Evolutionary conservation across 805 yeast species (phyloP).

Genomic region (Torulaspora franciscae): DNA sequence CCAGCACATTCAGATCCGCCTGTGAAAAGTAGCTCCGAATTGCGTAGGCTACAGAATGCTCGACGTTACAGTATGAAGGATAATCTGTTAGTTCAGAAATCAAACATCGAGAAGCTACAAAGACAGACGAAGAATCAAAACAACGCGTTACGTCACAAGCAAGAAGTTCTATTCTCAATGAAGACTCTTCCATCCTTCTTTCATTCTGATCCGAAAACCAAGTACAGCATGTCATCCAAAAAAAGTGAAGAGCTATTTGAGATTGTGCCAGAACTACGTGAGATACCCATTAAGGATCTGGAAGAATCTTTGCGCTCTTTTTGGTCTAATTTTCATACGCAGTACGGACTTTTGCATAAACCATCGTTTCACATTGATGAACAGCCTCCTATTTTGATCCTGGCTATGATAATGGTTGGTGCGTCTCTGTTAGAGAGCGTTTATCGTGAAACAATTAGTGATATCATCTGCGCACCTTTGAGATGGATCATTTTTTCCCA

Average conservation of each 20-base stretch:
- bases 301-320: slow-evolving; percentile 34
- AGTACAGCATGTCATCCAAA: slow-evolving; percentile 17
- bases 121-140: slow-evolving; percentile 8
- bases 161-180: slow-evolving; percentile 18
- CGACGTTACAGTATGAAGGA: slow-evolving; percentile 17
- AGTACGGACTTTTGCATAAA: slow-evolving; percentile 45
- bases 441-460: slow-evolving; percentile 25
- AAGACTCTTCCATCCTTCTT: slow-evolving; percentile 22
- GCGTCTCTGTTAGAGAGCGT: slow-evolving; percentile 40
- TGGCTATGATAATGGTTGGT: slow-evolving; percentile 55
- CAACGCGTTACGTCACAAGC: slow-evolving; percentile 6
- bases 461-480: slow-evolving; percentile 44
- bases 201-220: slow-evolving; percentile 20
- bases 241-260: slow-evolving; percentile 12
- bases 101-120: slow-evolving; percentile 18
- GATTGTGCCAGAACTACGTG: slow-evolving; percentile 22
- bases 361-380: slow-evolving; percentile 47
- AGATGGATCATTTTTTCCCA: slow-evolving; percentile 67
- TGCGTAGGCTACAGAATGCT: slow-evolving; percentile 7
- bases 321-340: slow-evolving; percentile 55
- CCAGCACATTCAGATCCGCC: slow-evolving; percentile 2
- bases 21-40: slow-evolving; percentile 7
- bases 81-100: slow-evolving; percentile 19
- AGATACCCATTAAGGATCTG: slow-evolving; percentile 14
- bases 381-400: slow-evolving; percentile 48